Conservation (phyloP, 352 stramenopile species). For the Globisporangium iwayamae region DNA sequence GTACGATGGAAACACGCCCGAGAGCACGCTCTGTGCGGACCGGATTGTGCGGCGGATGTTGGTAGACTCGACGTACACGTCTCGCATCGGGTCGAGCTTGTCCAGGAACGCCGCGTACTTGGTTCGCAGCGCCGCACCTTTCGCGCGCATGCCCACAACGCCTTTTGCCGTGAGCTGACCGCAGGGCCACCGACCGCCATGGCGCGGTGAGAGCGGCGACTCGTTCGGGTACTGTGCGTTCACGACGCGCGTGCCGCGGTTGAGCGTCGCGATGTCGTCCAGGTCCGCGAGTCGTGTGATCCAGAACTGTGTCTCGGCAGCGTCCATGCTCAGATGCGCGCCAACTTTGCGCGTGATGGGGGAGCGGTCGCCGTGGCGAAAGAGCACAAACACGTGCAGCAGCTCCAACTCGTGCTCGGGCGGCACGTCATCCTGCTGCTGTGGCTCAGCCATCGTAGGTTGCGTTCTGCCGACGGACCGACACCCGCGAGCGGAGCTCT, state of each 20-base stretch:
- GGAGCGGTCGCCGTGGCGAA: conserved; percentile 77
- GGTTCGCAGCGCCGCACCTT: conserved; percentile 39
- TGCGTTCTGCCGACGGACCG: background rate
- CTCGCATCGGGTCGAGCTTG: conserved; percentile 23
- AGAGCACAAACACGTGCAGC: conserved; percentile 65
- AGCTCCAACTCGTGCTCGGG: conserved; percentile 29
- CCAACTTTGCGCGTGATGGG: conserved; percentile 60
- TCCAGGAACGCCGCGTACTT: conserved; percentile 41
- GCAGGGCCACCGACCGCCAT: conserved; percentile 67
- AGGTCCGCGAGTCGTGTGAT: conserved; percentile 42
- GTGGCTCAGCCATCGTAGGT: conserved; percentile 1
- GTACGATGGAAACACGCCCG: conserved; percentile 57
- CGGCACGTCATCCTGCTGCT: background rate
- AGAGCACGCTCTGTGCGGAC: conserved; percentile 65
- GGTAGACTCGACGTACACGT: conserved; percentile 74
- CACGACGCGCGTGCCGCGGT: conserved; percentile 39
- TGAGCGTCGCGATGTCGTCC: conserved; percentile 41
- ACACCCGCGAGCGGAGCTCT: background rate
- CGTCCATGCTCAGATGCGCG: conserved; percentile 37
- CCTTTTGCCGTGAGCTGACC: conserved; percentile 71
- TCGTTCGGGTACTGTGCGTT: conserved; percentile 18
- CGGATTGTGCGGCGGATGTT: conserved; percentile 75
- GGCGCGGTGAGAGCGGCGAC: conserved; percentile 34
- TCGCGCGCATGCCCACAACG: conserved; percentile 55
- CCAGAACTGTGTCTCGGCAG: conserved; percentile 58